These are phyloP conservation scores for Fereydounia khargensis DNA, from an alignment of 1,284 basidiomycete species.

Conservation along the genomic window DNA sequence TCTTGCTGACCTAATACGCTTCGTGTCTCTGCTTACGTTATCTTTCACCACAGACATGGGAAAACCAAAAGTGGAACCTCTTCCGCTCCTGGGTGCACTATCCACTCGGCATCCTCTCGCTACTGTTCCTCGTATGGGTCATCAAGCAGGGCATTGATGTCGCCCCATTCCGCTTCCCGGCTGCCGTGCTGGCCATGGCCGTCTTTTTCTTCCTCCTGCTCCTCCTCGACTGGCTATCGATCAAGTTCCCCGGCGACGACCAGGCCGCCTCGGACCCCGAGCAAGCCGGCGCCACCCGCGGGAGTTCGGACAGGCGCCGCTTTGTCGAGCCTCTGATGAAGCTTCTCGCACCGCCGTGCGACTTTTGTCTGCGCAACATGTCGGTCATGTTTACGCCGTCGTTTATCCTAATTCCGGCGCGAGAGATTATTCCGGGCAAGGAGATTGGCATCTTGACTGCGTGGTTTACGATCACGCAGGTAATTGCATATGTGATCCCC, in stretches of 20 bases:
- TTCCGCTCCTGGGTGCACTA: conserved; percentile 47
- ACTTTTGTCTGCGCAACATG: conserved; percentile 49
- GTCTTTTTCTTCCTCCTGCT: conserved; percentile 30
- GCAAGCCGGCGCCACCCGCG: background rate
- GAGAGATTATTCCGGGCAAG: conserved; percentile 35
- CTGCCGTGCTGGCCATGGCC: conserved; percentile 37
- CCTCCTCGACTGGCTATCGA: conserved; percentile 28
- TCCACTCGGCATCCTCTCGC: conserved; percentile 31
- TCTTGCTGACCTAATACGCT: too few relatives aligned
- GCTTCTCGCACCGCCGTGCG: conserved; percentile 42
- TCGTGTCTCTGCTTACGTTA: too few relatives aligned
- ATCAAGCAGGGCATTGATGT: conserved; percentile 37
- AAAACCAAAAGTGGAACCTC: conserved; percentile 14
- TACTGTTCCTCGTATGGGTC: conserved; percentile 26
- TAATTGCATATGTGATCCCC: conserved; percentile 35
- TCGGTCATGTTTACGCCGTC: conserved; percentile 44
- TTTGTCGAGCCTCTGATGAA: conserved; percentile 23
- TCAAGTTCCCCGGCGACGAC: conserved; percentile 10
- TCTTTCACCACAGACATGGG: conserved; percentile 2
- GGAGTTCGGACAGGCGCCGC: background rate
- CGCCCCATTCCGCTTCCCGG: conserved; percentile 41
- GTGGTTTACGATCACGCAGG: conserved; percentile 39
- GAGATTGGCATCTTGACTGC: conserved; percentile 45
- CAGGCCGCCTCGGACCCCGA: background rate
- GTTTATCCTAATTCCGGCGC: conserved; percentile 46